Evolutionary conservation across 495 filamentous ascomycete species (phyloP), one percentile per base, ranked within the genome.

Genomic region (Aspergillus cavernicola): DNA sequence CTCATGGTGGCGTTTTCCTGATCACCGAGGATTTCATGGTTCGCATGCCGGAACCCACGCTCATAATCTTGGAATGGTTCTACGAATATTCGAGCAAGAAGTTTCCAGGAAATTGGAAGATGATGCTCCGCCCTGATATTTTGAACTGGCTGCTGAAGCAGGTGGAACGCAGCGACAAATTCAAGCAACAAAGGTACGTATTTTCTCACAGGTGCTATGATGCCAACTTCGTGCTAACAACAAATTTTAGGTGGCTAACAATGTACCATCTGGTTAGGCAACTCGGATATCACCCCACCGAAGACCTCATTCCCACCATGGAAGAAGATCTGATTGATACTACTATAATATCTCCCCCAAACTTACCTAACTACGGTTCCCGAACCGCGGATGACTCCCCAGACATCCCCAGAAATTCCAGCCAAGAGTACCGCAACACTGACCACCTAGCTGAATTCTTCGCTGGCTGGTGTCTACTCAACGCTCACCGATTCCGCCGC

Each of bases 21-120:
- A 58, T 90, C 5, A 85, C 85, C 0, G 83, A 86, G 31, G 85
- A 84, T 50, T 77, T 86, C 37, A 66, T 82, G 33, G 55, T 82
- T 49, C 69, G 69, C 0, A 76, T 84, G 19, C 77, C 80, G 1
- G 59, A 70, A 3, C 74, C 66, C 35, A 69, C 81, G 3, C 61
- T 71, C 10, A 63, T 76, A 4, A 70, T 87, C n/a, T 54, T 89
- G 4, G 61, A 66, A 1, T 88, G 83, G 83, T 86, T 86, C 45
- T 38, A 38, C n/a, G 55, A 62, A 3, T 57, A 46, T 19, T 20
- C 29, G 3, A 58, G 41, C 19, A 56, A 44, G 3, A 68, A 64
- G 29, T 55, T 57, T 16, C 55, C 53, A 1, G 66, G 67, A 2
- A 63, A 42, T 6, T 71, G 61, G 63, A 77, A 75, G 45, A 37